Evolutionary conservation across 495 filamentous ascomycete genomes (phyloP).

Genomic region (Halenospora varia): DNA sequence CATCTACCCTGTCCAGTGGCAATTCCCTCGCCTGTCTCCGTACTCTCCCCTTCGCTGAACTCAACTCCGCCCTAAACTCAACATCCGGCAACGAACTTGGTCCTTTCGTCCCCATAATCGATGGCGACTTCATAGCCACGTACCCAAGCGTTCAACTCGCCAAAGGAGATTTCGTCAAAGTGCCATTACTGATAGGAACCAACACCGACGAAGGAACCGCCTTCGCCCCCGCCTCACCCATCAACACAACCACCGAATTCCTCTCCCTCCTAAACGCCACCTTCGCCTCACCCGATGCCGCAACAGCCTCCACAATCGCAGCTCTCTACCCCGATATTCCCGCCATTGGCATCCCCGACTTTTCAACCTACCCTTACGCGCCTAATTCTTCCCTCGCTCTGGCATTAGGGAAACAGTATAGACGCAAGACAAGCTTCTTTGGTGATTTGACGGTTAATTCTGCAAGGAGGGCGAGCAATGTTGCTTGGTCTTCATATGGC

Average conservation of each 20-base stretch:
- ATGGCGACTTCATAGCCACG: conserved; percentile 38
- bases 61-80: conserved; percentile 54
- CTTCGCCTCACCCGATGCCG: conserved; percentile 22
- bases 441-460: conserved; percentile 37
- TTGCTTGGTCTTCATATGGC: conserved; percentile 32
- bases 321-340: conserved; percentile 32
- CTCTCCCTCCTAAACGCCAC: conserved; percentile 26
- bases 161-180: conserved; percentile 42
- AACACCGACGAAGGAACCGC: conserved; percentile 57
- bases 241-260: conserved; percentile 44
- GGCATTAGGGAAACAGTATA: conserved; percentile 26
- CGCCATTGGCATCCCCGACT: conserved; percentile 17
- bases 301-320: conserved; percentile 20
- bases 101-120: conserved; percentile 34
- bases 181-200: conserved; percentile 52
- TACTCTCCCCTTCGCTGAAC: conserved; percentile 12
- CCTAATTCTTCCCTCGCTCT: conserved; percentile 11
- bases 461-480: conserved; percentile 31
- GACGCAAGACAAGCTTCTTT: conserved; percentile 29
- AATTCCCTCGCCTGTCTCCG: conserved; percentile 35
- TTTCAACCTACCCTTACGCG: conserved; percentile 25
- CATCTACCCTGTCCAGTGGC: conserved; percentile 30
- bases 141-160: conserved; percentile 31
- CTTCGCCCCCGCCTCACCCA: conserved; percentile 36
- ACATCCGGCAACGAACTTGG: conserved; percentile 28